Base-by-base conservation (phyloP, 352 stramenopile species). In the Globisporangium radiosum region DNA sequence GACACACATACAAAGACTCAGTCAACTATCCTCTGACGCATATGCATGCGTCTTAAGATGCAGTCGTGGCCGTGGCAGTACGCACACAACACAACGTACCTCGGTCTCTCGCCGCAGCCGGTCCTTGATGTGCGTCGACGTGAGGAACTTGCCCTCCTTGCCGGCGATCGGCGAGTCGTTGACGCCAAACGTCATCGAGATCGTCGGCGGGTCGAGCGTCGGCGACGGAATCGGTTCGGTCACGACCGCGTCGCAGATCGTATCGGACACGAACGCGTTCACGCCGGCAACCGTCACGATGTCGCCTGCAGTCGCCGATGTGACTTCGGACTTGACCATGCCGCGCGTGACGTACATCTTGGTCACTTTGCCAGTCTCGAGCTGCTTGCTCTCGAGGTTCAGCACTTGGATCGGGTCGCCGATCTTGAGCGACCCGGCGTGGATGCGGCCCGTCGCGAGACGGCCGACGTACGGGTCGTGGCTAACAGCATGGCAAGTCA, bases 381-480 rank as follows among this genome's bases (percentile, higher is more conserved):
- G 76, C 62, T 90, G 81, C 59, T 88, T 92, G 67, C 71, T 88
- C 37, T 91, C 79, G 47, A 84, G 81, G 66, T 87, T 93, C 54
- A 99, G 76, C 52, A 98, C 77, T 42, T 94, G 83, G 44, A 98
- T 92, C 13, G 73, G 64, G 62, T 98, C 94, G 14, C 84, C 87
- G 42, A 94, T 76, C 77, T 91, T 90, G 62, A 98, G 78, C n/a
- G 75, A 78, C 66, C 97, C 97, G 25, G 90, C 91, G 56, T 95
- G 84, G 57, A 99, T 95, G 52, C 96, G 87, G 7, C 97, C 97
- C 53, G 98, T 99, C 50, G 95, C 96, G 45, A 99, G 88, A 62
- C 86, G 86, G 11, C 97, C 97, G 60, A 99, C 98, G 81, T 99
- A 99, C 62, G 96, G 78, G 76, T 99, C 97, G 85, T 98, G 77